Evolutionary conservation across 106 monocot genomes (phyloP).

Genomic region (Phalaenopsis aphrodite): DNA sequence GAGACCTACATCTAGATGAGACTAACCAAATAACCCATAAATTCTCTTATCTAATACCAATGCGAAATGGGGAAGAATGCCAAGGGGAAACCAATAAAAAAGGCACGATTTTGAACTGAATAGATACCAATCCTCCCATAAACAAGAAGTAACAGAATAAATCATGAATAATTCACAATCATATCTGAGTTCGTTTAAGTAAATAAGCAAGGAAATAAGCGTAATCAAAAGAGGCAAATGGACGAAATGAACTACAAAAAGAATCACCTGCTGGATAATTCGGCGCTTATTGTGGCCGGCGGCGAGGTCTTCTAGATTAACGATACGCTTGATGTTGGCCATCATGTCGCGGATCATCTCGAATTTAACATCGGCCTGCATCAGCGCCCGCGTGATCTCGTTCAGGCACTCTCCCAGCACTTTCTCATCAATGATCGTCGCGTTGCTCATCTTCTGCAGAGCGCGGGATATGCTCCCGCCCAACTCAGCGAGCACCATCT

Average conservation of each 20-base stretch:
- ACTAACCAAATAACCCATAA: not conserved
- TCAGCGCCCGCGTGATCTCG: constrained; percentile 91
- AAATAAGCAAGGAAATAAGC: not conserved
- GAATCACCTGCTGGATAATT: constrained; percentile 85
- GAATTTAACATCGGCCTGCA: constrained; percentile 88
- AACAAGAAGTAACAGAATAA: not conserved
- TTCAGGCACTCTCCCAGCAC: constrained; percentile 93
- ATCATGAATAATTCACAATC: not conserved
- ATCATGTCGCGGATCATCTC: constrained; percentile 97
- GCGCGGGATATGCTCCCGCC: constrained; percentile 99
- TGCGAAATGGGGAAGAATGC: not conserved
- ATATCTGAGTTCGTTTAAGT: not conserved
- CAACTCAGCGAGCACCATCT: constrained; percentile 91
- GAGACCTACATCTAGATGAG: not conserved
- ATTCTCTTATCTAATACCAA: not conserved
- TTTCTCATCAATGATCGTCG: constrained; percentile 95
- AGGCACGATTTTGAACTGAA: not conserved
- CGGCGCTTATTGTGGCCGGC: constrained; percentile 95
- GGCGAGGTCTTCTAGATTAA: constrained; percentile 90
- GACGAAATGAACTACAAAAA: not conserved
- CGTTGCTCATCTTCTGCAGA: constrained; percentile 99
- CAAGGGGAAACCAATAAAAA: not conserved
- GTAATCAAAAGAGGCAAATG: not conserved
- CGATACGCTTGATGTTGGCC: constrained; percentile 97
- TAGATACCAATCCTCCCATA: not conserved